Base-by-base conservation (phyloP, 2,329 filamentous ascomycete species). In the Neoscytalidium dimidiatum region DNA sequence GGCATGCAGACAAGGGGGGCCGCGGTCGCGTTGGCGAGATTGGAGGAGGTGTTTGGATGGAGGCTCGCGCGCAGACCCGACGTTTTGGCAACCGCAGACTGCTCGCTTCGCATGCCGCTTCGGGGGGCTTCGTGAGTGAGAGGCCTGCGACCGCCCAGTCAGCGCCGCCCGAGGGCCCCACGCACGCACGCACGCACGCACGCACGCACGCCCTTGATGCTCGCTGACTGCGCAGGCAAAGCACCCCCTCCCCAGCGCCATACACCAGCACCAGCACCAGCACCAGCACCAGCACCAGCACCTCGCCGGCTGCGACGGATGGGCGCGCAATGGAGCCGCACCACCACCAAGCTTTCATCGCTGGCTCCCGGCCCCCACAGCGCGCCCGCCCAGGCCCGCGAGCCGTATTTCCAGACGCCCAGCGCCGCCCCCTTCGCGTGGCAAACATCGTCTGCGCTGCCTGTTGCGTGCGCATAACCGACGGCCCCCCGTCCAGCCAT, bases 401-500 rank as follows among this genome's bases (percentile, higher is more conserved):
- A 9, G 38, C 38, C 38, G 38, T 41, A 17, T 41, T 41, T 41
- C 38, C 56, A 33, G 38, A 44, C 23, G 38, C 41, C 7, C 8
- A 7, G 38, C 26, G 17, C 38, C 17, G 53, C 17, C 41, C 56
- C 38, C 56, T 46, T 58, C 38, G 56, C 28, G 56, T 58, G 38
- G 56, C 56, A 58, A 58, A 58, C 56, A 58, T 58, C 56, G 56
- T 58, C 48, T 31, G 28, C 48, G 28, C 31, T 33, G 31, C 31
- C 31, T 11, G 31, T 33, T 33, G 31, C 11, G 31, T 5, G 11
- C 56, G 52, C 52, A 57, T 41, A 58, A 31, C 56, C 56, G 56
- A 58, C 21, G 51, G 21, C 38, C 31, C 38, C 31, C 28, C n/a
- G 28, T 14, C 51, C 14, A 8, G 28, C 14, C 56, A 58, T 58